Evolutionary conservation across 805 yeast species (phyloP), one percentile per base, ranked within the genome.

Genomic region (Kockiozyma suomiensis): DNA sequence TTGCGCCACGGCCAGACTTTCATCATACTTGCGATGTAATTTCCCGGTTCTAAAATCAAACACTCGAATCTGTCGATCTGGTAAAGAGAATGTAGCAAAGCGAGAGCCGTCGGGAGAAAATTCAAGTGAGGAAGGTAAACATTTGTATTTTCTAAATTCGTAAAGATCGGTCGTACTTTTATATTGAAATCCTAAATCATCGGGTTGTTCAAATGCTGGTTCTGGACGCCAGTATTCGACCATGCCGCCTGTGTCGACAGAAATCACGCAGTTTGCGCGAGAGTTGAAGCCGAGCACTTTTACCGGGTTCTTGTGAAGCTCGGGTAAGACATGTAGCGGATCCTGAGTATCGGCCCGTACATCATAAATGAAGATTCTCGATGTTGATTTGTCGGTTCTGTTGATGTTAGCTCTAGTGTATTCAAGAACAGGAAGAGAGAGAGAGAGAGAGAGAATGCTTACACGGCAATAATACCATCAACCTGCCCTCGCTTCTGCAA

Each of bases 111-210:
- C 68, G 1, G 68, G 68, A 4, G 75, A 69, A 7, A 74, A 59
- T 15, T 60, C 45, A 4, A 75, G 40, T 1, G 64, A 35, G 4
- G 66, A 41, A 2, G 73, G 72, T 1, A 57, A 46, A 1, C 73
- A 58, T 57, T 76, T 76, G 42, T 25, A 5, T 51, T 76, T 78
- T 21, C 76, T 63, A 48, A 77, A 64, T 17, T 73, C 75, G 59
- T 75, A 72, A 17, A 75, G 64, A 59, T 77, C 77, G 0, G 82
- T 79, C 43, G 72, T 68, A 33, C 78, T 70, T 62, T 79, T 79
- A 61, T 68, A 64, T 38, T 71, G 70, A 67, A 77, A 79, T 8
- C 17, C 23, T 21, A 66, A 66, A 32, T 53, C 56, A 28, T 47
- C 50, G 1, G 75, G 74, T 43, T 62, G 58, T 23, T 62, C 58